phyloP scores from a whole-genome alignment of 2,329 filamentous ascomycete genomes.

The Exophiala lecanii-corni region DNA sequence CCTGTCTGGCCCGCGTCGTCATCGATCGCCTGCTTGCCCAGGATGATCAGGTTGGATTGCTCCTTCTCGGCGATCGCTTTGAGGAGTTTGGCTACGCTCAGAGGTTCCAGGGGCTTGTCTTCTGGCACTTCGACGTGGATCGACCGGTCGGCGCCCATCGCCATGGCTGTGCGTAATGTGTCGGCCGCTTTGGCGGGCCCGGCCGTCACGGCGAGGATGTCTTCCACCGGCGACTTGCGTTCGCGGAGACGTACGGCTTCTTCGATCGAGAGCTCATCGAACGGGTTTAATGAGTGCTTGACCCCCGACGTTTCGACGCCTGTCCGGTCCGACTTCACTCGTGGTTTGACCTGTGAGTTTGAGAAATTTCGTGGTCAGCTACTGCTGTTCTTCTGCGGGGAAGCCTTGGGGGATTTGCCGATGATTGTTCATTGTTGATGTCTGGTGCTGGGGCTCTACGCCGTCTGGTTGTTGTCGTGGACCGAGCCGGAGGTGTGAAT shows the following conservation, averaged over 20 bases:
- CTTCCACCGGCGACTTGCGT: conserved; percentile 74
- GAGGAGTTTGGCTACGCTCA: conserved; percentile 88
- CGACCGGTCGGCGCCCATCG: conserved; percentile 91
- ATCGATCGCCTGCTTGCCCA: conserved; percentile 98
- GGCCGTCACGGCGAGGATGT: conserved; percentile 85
- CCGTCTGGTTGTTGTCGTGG: too few species aligned
- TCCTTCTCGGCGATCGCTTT: conserved; percentile 74
- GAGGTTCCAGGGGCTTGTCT: conserved; percentile 69
- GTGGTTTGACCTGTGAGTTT: conserved; percentile 57
- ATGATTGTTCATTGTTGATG: too few species aligned
- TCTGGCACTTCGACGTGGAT: conserved; percentile 82
- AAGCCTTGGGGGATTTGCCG: neutral
- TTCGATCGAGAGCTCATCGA: conserved; percentile 97
- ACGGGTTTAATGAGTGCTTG: conserved; percentile 98
- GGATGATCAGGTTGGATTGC: conserved; percentile 82
- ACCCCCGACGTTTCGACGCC: conserved; percentile 88
- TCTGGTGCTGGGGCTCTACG: too few species aligned
- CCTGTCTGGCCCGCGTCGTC: conserved; percentile 94
- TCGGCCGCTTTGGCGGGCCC: conserved; percentile 85
- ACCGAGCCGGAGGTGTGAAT: too few species aligned
- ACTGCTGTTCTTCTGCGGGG: neutral
- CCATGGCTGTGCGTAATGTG: conserved; percentile 91
- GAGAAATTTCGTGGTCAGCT: conserved; percentile 3
- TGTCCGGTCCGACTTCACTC: conserved; percentile 68
- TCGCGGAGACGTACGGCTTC: conserved; percentile 94